Evolutionary conservation across 139 green algal species (phyloP), one percentile per base, ranked within the genome.

Genomic region (Gonium pectorale): DNA sequence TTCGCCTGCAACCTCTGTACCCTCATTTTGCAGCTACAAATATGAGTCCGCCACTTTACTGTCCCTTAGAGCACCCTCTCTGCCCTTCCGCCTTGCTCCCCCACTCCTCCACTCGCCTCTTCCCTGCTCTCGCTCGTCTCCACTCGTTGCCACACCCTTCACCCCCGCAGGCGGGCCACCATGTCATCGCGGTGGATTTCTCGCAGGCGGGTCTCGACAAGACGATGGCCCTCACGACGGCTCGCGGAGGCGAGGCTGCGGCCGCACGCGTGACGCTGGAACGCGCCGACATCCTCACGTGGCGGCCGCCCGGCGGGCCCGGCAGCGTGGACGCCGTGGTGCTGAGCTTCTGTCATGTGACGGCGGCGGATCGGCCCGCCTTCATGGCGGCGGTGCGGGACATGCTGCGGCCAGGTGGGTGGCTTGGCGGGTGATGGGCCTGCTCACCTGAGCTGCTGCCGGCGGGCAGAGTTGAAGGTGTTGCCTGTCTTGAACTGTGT

Each of bases 351-450:
- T 83, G 73, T 21, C 77, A 83, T 35, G 66, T 82, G 33, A 59
- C 67, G 13, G 33, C 56, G 21, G 33, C 35, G n/a, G 35, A 54
- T 0, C 72, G 67, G 33, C 46, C 70, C 17, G 19, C 31, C 0
- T 70, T 85, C 37, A 74, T 83, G 35, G 79, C 46, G 27, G 54
- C 52, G n/a, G 43, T 80, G 26, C 67, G 81, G 37, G 78, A 90
- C 51, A 67, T 92, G 19, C 70, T 87, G 22, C 29, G 44, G 13
- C 60, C 70, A 43, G 81, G 81, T 87, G 46, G 43, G 80, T 41
- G 13, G 68, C 2, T 3, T 1, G 33, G 35, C n/a, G 59, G 24
- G 27, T 38, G 54, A 29, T 38, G 60, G 60, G 4, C n/a, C n/a
- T n/a, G n/a, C n/a, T n/a, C n/a, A n/a, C n/a, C n/a, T n/a, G n/a